Conservation (phyloP, 345 rosid genomes). For the Erysimum cheiranthoides region DNA sequence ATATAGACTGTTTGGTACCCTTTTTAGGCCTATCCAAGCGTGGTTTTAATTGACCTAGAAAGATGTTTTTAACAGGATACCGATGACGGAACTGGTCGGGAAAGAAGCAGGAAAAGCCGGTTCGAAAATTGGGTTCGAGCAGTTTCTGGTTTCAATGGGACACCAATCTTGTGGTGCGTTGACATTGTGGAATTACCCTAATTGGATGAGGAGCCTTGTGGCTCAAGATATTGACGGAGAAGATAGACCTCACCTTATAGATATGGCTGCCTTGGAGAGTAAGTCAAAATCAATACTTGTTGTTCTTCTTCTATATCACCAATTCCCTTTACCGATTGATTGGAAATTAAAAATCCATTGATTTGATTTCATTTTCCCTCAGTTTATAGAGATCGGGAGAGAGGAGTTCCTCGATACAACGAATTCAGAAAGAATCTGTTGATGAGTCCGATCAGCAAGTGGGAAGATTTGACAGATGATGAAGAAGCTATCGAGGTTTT, state of each 20-base stretch:
- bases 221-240: slow-evolving; percentile 69
- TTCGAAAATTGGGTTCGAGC: slow-evolving; percentile 63
- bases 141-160: slow-evolving; percentile 75
- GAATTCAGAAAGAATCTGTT: slow-evolving; percentile 69
- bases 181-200: slow-evolving; percentile 75
- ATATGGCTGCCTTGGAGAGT: slow-evolving; percentile 81
- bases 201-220: slow-evolving; percentile 77
- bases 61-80: slow-evolving; percentile 50
- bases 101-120: slow-evolving; percentile 54
- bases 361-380: slow-evolving; percentile 2
- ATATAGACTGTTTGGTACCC: not conserved
- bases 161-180: slow-evolving; percentile 72
- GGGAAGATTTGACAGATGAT: slow-evolving; percentile 82
- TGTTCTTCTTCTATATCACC: slow-evolving; percentile 13
- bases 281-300: slow-evolving; percentile 25
- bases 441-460: slow-evolving; percentile 70
- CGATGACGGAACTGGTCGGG: slow-evolving; percentile 64
- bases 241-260: slow-evolving; percentile 64
- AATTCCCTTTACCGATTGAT: not conserved
- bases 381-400: slow-evolving; percentile 80
- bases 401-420: slow-evolving; percentile 71
- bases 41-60: slow-evolving; percentile 16
- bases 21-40: not conserved
- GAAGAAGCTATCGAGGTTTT: slow-evolving; percentile 58
- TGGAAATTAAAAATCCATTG: not conserved